Conservation (phyloP, 441 rosid species). For the Jatropha multifida region DNA sequence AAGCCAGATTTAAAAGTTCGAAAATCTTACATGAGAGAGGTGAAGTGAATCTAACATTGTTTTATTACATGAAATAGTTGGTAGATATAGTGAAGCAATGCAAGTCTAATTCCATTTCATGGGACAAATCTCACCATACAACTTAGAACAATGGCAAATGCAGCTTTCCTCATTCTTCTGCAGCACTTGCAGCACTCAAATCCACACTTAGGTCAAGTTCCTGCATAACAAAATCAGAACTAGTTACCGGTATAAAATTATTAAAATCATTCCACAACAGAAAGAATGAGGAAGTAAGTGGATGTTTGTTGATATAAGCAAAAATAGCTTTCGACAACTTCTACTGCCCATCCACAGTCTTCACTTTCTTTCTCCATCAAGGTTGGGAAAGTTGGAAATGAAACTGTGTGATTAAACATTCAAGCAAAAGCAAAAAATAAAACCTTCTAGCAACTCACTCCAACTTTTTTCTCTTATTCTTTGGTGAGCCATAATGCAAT, state of each 20-base stretch:
- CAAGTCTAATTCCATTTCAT: constrained; percentile 1
- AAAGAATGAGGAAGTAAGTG: too few relatives aligned
- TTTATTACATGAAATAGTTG: constrained; percentile 11
- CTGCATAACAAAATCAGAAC: constrained; percentile 28
- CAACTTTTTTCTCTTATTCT: too few relatives aligned
- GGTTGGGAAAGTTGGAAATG: too few relatives aligned
- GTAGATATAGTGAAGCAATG: background rate
- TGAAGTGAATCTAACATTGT: background rate
- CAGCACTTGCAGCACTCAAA: constrained; percentile 79
- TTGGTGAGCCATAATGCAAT: too few relatives aligned
- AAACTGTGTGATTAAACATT: too few relatives aligned
- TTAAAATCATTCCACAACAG: too few relatives aligned
- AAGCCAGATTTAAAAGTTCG: background rate
- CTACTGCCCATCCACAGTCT: too few relatives aligned
- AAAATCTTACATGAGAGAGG: background rate
- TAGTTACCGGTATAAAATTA: background rate
- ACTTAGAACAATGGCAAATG: background rate
- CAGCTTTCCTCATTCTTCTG: constrained; percentile 60
- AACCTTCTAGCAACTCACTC: too few relatives aligned
- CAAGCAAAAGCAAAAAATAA: too few relatives aligned
- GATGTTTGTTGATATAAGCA: too few relatives aligned
- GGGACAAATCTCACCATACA: constrained; percentile 22
- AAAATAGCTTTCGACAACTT: too few relatives aligned
- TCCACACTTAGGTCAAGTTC: constrained; percentile 77
- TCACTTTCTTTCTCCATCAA: too few relatives aligned